phyloP scores from a whole-genome alignment of 208 protist species.

The Angomonas ambiguus region DNA sequence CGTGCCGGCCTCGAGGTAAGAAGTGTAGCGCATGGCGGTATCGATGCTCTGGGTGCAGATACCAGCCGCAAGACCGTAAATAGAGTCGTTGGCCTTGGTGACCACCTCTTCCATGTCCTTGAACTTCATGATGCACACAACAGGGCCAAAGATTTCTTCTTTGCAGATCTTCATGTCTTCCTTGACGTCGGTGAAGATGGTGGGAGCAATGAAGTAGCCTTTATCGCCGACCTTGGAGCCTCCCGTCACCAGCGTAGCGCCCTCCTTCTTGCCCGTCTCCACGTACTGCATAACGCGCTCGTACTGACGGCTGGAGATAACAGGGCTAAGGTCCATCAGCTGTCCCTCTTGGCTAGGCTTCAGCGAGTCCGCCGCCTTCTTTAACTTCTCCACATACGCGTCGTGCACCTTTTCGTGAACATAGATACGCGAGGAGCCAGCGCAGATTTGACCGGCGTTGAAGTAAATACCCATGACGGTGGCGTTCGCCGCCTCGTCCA shows the following conservation, averaged over 20 bases:
- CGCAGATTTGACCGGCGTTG: conserved; percentile 86
- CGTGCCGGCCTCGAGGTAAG: conserved; percentile 68
- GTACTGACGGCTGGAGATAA: conserved; percentile 65
- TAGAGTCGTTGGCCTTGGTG: conserved; percentile 62
- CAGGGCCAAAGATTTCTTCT: conserved; percentile 91
- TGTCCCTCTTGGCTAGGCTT: conserved; percentile 44
- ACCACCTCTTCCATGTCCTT: conserved; percentile 76
- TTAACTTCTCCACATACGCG: conserved; percentile 60
- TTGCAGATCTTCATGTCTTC: conserved; percentile 71
- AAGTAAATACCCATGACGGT: conserved; percentile 61
- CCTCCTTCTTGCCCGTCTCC: conserved; percentile 64
- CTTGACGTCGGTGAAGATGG: conserved; percentile 70
- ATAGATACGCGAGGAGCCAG: conserved; percentile 76
- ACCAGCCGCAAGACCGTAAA: conserved; percentile 84
- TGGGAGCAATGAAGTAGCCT: conserved; percentile 86
- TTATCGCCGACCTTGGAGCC: conserved; percentile 36
- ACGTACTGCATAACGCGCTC: conserved; percentile 76
- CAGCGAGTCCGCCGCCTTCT: conserved; percentile 34
- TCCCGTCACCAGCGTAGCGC: conserved; percentile 60
- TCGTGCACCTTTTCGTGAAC: conserved; percentile 81
- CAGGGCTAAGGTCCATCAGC: conserved; percentile 44
- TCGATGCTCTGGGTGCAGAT: conserved; percentile 70
- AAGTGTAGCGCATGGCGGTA: conserved; percentile 49
- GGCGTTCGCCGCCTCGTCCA: conserved; percentile 54
- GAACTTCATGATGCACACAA: conserved; percentile 84